phyloP scores from a whole-genome alignment of 352 stramenopile species.

The Phytophthora vignae region DNA sequence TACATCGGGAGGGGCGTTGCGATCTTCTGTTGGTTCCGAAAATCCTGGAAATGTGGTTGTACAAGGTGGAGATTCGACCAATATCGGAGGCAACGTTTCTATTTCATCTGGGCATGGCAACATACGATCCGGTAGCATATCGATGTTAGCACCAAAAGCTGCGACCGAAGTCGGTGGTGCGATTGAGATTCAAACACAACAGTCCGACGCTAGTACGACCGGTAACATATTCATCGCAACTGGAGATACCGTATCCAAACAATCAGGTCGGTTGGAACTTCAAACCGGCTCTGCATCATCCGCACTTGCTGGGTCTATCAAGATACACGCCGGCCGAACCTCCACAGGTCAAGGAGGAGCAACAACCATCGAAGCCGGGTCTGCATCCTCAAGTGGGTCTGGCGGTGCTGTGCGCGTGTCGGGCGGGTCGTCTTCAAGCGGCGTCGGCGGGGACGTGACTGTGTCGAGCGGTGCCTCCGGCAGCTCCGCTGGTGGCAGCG shows the following conservation, averaged over 20 bases:
- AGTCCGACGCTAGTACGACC: conserved; percentile 20
- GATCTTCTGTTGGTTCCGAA: conserved; percentile 11
- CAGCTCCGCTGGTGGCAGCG: conserved; percentile 16
- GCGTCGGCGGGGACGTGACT: conserved; percentile 32
- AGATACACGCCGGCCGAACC: conserved; percentile 21
- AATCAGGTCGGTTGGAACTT: conserved; percentile 24
- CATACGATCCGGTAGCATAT: conserved; percentile 28
- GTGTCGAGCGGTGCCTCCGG: conserved; percentile 32
- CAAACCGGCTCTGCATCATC: conserved; percentile 24
- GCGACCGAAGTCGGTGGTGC: conserved; percentile 15
- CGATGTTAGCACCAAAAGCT: conserved; percentile 28
- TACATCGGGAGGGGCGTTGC: conserved; percentile 12
- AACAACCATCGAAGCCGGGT: neutral
- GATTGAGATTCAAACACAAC: conserved; percentile 31
- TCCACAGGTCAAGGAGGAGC: conserved; percentile 9
- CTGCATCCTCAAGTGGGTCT: conserved; percentile 13
- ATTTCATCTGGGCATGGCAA: conserved; percentile 24
- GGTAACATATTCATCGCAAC: conserved; percentile 29
- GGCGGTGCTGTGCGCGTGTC: conserved; percentile 13
- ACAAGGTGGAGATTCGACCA: conserved; percentile 26
- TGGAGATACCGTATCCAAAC: conserved; percentile 12
- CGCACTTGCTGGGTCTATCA: conserved; percentile 14
- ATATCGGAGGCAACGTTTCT: conserved; percentile 30
- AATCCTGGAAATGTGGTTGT: conserved; percentile 33
- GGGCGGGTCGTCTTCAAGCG: conserved; percentile 24